These are phyloP conservation scores for Farysia itapuensis DNA, from an alignment of 1,284 basidiomycete genomes.

Conservation along the genomic window DNA sequence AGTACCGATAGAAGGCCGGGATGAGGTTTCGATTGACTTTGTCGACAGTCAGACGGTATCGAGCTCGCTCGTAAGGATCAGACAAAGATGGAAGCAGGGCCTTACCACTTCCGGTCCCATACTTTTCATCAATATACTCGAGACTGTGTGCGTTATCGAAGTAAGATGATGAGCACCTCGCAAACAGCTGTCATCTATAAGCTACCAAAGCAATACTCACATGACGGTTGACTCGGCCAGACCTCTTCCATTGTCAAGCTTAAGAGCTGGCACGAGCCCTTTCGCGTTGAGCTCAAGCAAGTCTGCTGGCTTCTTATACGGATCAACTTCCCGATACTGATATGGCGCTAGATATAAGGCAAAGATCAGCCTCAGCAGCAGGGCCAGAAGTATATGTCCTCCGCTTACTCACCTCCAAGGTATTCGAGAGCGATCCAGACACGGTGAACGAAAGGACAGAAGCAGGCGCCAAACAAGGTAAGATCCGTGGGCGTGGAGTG, in stretches of 20 bases:
- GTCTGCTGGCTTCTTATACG: conserved; percentile 76
- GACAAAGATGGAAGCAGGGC: conserved; percentile 66
- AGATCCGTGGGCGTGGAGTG: conserved; percentile 61
- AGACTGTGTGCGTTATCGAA: too few species aligned
- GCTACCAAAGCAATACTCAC: too few species aligned
- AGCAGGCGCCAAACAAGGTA: conserved; percentile 70
- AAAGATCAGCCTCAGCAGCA: not conserved
- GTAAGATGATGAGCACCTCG: too few species aligned
- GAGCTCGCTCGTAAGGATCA: conserved; percentile 71
- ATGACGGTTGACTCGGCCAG: conserved; percentile 48
- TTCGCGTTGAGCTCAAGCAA: conserved; percentile 77
- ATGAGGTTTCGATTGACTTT: conserved; percentile 70
- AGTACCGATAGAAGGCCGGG: conserved; percentile 75
- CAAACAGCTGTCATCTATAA: too few species aligned
- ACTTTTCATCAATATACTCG: conserved; percentile 74
- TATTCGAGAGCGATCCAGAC: conserved; percentile 71
- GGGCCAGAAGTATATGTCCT: not conserved
- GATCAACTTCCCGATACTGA: conserved; percentile 71
- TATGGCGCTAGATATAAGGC: conserved; percentile 15
- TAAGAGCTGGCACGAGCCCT: conserved; percentile 74
- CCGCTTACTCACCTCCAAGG: conserved; percentile 17
- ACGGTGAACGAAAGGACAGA: conserved; percentile 72
- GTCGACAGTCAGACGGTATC: conserved; percentile 71
- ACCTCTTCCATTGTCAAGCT: conserved; percentile 61
- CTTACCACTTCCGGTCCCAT: conserved; percentile 60